Evolutionary conservation across 331 rosid genomes (phyloP).

Genomic region (Phaseolus coccineus): DNA sequence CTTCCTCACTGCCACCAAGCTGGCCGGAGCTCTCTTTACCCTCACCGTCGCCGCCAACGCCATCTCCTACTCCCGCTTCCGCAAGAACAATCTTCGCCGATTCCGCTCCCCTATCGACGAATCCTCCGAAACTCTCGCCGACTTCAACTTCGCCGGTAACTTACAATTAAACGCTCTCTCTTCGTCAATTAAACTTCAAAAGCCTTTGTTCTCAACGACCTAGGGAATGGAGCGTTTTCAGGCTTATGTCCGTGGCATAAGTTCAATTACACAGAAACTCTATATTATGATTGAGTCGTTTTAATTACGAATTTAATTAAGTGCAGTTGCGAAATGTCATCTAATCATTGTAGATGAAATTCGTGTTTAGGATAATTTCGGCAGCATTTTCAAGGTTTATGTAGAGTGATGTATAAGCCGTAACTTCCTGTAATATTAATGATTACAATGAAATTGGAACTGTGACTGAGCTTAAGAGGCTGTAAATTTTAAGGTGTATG

Average conservation of each 20-base stretch:
- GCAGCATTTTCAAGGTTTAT: not conserved
- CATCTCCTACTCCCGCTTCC: slow-evolving; percentile 67
- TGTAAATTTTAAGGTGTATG: not conserved
- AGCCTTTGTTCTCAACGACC: not conserved
- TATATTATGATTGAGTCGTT: not conserved
- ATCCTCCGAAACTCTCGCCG: slow-evolving; percentile 72
- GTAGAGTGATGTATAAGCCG: not conserved
- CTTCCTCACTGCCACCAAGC: slow-evolving; percentile 78
- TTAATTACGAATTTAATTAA: not conserved
- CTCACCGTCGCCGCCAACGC: slow-evolving; percentile 83
- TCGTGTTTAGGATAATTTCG: not conserved
- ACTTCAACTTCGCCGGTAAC: slow-evolving; percentile 59
- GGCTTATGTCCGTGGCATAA: not conserved
- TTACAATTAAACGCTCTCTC: not conserved
- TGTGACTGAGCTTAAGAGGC: not conserved
- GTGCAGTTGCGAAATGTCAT: not conserved
- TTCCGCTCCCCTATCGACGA: slow-evolving; percentile 85
- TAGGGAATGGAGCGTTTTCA: not conserved
- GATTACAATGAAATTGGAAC: not conserved
- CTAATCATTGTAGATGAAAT: not conserved
- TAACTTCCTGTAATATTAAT: not conserved
- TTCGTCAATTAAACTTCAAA: not conserved
- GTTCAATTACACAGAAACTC: not conserved
- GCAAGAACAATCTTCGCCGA: slow-evolving; percentile 68
- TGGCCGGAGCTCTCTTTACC: slow-evolving; percentile 70